These are phyloP conservation scores for Tricladium varicosporioides DNA, from an alignment of 2,329 filamentous ascomycete species.

Conservation along the genomic window DNA sequence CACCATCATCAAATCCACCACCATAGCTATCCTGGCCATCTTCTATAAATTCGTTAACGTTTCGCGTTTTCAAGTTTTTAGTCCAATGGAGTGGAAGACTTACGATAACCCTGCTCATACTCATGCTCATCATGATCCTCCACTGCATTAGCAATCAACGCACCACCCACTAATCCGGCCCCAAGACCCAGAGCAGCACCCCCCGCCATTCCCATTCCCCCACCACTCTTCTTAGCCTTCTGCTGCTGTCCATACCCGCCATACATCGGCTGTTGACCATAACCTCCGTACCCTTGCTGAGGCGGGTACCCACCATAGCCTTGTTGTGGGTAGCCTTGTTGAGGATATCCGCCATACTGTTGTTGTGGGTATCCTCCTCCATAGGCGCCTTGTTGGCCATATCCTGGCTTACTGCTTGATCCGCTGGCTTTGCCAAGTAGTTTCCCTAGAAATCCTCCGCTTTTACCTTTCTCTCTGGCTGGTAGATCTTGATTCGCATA, in stretches of 20 bases:
- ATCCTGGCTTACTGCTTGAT: slow-evolving; percentile 27
- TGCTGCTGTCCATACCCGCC: slow-evolving; percentile 29
- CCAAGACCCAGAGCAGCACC: slow-evolving; percentile 74
- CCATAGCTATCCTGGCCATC: background rate
- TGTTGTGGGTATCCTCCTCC: slow-evolving; percentile 19
- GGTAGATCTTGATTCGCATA: slow-evolving; percentile 37
- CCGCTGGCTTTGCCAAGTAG: slow-evolving; percentile 39
- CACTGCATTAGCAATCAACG: slow-evolving; percentile 66
- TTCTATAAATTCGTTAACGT: background rate
- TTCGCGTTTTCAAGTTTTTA: background rate
- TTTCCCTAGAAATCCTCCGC: slow-evolving; percentile 52
- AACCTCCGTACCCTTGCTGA: slow-evolving; percentile 32
- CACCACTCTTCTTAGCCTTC: slow-evolving; percentile 41
- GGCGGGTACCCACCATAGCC: slow-evolving; percentile 31
- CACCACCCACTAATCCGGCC: slow-evolving; percentile 77
- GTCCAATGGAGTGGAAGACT: slow-evolving; percentile 2
- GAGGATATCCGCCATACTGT: slow-evolving; percentile 33
- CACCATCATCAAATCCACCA: background rate
- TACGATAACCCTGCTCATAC: slow-evolving; percentile 50
- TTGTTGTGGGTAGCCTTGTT: slow-evolving; percentile 37
- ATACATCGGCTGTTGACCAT: background rate
- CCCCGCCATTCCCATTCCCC: slow-evolving; percentile 65
- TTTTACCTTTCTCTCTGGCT: slow-evolving; percentile 39
- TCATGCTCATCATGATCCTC: slow-evolving; percentile 59
- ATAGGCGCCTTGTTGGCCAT: slow-evolving; percentile 34